Percentiles rank a stretch among this genome's conserved stretches.
phyloP scores from a whole-genome alignment of 2,329 filamentous ascomycete species.

The Xylaria arbuscula region DNA sequence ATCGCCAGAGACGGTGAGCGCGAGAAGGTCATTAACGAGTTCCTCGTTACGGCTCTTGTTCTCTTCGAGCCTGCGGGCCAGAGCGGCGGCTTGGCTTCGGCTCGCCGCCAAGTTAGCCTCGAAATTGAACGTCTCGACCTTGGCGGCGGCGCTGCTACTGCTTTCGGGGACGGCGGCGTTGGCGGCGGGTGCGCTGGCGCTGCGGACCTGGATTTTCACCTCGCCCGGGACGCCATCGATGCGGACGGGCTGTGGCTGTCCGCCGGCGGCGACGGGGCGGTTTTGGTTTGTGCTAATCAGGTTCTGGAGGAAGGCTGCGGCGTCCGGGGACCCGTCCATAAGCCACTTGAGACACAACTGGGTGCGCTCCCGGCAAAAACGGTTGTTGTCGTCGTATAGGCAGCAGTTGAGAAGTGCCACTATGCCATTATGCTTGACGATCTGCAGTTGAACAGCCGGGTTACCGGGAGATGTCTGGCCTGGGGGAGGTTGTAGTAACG shows the following conservation, averaged over 20 bases:
- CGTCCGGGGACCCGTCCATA: slow-evolving; percentile 78
- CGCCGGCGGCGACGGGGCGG: slow-evolving; percentile 22
- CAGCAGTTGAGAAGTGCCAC: slow-evolving; percentile 90
- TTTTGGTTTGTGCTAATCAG: slow-evolving; percentile 58
- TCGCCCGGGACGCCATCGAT: slow-evolving; percentile 68
- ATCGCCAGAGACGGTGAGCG: slow-evolving; percentile 42
- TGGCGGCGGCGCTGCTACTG: neutral
- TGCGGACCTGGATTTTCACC: slow-evolving; percentile 65
- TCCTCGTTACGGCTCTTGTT: slow-evolving; percentile 49
- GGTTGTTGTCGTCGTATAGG: slow-evolving; percentile 90
- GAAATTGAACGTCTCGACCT: slow-evolving; percentile 29
- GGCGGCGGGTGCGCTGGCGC: slow-evolving; percentile 47
- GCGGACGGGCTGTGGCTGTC: slow-evolving; percentile 57
- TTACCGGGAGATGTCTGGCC: slow-evolving; percentile 71
- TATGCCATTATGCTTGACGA: slow-evolving; percentile 85
- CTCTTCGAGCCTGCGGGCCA: slow-evolving; percentile 42
- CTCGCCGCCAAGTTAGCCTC: slow-evolving; percentile 32
- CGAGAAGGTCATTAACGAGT: slow-evolving; percentile 50
- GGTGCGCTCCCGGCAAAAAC: slow-evolving; percentile 91
- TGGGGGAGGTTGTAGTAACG: slow-evolving; percentile 84
- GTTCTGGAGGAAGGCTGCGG: slow-evolving; percentile 76
- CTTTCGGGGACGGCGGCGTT: slow-evolving; percentile 16
- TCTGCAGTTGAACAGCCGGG: slow-evolving; percentile 85
- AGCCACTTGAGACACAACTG: slow-evolving; percentile 89
- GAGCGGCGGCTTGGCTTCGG: slow-evolving; percentile 31